Evolutionary conservation across 2,329 filamentous ascomycete genomes (phyloP), one percentile per base, ranked within the genome.

Genomic region (Teratosphaeria nubilosa): DNA sequence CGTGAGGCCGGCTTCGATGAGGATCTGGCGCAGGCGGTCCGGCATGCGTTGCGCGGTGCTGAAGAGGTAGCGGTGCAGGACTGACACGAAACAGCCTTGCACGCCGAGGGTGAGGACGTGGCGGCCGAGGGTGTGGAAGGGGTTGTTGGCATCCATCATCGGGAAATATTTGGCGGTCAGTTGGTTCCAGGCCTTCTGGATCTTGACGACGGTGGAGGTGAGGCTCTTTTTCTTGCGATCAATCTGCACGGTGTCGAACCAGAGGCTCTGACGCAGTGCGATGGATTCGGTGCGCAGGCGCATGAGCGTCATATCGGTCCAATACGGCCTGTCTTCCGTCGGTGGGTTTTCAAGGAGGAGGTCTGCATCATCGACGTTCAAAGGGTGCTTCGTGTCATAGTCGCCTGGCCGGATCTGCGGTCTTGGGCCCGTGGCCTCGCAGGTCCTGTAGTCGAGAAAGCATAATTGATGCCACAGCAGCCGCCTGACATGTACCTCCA

Each of bases 391-490:
- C 0, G 87, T 90, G 64, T 90, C 86, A 69, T 86, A 91, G 65
- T 91, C 87, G 24, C 88, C 86, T 45, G 80, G 77, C n/a, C 86
- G 81, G 56, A 91, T 89, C 56, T 83, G 80, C 0, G 86, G 86
- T 25, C 84, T 79, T 9, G 87, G 87, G 0, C 87, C 88, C 61
- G 88, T 87, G 1, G 85, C 82, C 71, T 91, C 87, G 66, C 84
- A 88, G 0, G 87, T 90, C 45, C 86, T 79, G 58, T 90, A 81
- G 68, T 91, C 88, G 9, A 91, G 77, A 68, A 88, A 88, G 70
- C 86, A 90, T 22, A 91, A 77, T 65, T 91, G 87, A 68, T 90
- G 85, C 88, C 87, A 91, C 34, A 90, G 78, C 45, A 90, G 74
- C 4, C 87, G 82, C 13, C 87, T 82, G 2, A 90, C 78, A 56